Conservation (phyloP, 2,329 filamentous ascomycete genomes). For the Aphanocladium album region DNA sequence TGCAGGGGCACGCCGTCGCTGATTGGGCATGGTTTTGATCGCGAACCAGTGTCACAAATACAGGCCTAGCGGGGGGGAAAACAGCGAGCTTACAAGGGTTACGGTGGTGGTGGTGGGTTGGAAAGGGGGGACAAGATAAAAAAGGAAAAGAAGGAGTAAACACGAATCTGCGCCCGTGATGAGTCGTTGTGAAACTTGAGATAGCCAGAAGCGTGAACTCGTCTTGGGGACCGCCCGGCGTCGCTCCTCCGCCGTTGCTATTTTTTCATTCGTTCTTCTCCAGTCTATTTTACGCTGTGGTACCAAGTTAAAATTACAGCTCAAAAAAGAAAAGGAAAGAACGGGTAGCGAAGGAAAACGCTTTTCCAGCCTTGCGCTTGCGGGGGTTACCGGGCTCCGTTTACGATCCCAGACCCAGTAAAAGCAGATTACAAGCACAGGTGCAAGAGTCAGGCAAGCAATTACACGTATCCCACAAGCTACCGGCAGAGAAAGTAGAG, state of each 20-base stretch:
- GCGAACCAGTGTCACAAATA: constrained; percentile 2
- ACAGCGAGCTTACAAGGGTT: neutral
- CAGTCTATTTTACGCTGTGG: neutral
- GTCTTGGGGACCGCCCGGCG: too few relatives aligned
- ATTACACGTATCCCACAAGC: neutral
- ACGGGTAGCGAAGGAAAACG: neutral
- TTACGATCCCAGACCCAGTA: neutral
- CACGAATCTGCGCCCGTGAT: neutral
- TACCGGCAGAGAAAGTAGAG: neutral
- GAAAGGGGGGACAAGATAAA: neutral
- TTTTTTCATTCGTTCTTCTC: neutral
- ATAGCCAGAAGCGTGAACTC: too few relatives aligned
- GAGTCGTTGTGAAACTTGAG: too few relatives aligned
- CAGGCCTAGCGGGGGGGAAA: neutral
- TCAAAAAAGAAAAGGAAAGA: neutral
- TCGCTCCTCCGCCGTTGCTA: too few relatives aligned
- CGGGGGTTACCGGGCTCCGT: neutral
- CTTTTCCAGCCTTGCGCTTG: neutral
- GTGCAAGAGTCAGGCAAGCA: neutral
- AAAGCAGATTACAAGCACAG: constrained; percentile 3
- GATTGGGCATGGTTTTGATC: neutral
- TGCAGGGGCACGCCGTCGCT: neutral
- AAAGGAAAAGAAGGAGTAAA: neutral
- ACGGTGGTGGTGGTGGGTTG: neutral
- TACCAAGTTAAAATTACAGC: neutral